Base-by-base conservation (phyloP, 495 filamentous ascomycete genomes). In the Penicillium flavigenum region DNA sequence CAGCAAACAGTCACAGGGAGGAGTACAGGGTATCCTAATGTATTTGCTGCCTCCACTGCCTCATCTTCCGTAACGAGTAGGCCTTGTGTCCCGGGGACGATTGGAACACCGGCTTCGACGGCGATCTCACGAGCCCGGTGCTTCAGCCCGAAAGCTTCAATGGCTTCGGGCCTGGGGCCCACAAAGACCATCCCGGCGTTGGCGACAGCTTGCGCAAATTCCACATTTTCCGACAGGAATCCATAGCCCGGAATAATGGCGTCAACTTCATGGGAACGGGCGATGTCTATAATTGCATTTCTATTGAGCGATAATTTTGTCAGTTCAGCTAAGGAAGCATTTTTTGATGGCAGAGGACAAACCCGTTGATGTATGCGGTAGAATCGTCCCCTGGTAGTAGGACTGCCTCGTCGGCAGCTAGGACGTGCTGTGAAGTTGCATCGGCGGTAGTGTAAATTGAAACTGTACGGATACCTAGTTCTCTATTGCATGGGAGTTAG, bases 161-260 rank as follows among this genome's bases (percentile, higher is more conserved):
- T 86, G 20, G 70, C 67, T 36, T 82, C 74, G 4, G 81, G 70
- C 29, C 67, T 70, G 12, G 84, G 83, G 0, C 84, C 84, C 11
- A 79, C 75, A 61, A 81, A 86, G 1, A 69, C 71, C 56, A 86
- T 66, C 1, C 80, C 83, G n/a, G 79, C 78, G 20, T 67, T 59
- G 10, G 64, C 57, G 8, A 81, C 76, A 1, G 68, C 57, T 46
- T 69, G 56, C 0, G 84, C 83, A 61, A 87, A 86, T 31, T 78
- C 75, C 3, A 74, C 74, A 68, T 86, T 86, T 46, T 87, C 84
- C 4, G 75, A 80, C 22, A 87, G 64, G 51, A 85, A 86, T 1
- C 81, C 81, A 71, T 84, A 84, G 12, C 81, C 81, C 5, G 81
- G 81, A 47, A 82, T 81, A 39, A 83, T 77, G 26, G 78, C 80